Conservation (phyloP, 2,329 filamentous ascomycete genomes). For the Calonectria pseudoreteaudii region DNA sequence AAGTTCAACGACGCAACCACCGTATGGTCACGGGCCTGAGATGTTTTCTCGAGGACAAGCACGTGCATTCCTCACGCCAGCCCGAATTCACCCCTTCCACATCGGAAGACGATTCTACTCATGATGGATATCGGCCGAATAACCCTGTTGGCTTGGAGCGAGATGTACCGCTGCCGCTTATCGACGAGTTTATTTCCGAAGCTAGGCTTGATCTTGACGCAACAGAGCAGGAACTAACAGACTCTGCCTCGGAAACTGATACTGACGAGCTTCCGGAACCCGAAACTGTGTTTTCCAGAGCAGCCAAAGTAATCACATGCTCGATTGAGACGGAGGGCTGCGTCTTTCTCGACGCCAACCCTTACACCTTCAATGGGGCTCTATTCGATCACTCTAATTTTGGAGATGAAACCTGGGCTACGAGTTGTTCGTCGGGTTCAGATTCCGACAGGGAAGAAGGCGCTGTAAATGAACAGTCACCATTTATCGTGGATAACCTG, state of each 20-base stretch:
- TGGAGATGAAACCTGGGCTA: not conserved
- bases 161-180: not conserved
- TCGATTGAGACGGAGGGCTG: conserved; percentile 55
- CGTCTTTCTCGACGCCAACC: conserved; percentile 48
- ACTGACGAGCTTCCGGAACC: not conserved
- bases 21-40: conserved; percentile 53
- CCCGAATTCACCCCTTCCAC: not conserved
- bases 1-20: conserved; percentile 45
- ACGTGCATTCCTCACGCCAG: not conserved
- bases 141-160: not conserved
- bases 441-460: not conserved
- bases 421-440: not conserved
- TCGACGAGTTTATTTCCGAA: not conserved
- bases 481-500: conserved; percentile 48
- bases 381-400: not conserved
- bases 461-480: not conserved
- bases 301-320: conserved; percentile 56
- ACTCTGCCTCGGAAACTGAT: not conserved
- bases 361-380: conserved; percentile 31
- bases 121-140: not conserved
- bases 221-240: not conserved
- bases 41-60: conserved; percentile 50
- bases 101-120: not conserved
- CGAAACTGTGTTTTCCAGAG: conserved; percentile 52
- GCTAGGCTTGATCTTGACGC: no score